Base-by-base conservation (phyloP, 352 stramenopile genomes). In the Phytopythium mirpurense region DNA sequence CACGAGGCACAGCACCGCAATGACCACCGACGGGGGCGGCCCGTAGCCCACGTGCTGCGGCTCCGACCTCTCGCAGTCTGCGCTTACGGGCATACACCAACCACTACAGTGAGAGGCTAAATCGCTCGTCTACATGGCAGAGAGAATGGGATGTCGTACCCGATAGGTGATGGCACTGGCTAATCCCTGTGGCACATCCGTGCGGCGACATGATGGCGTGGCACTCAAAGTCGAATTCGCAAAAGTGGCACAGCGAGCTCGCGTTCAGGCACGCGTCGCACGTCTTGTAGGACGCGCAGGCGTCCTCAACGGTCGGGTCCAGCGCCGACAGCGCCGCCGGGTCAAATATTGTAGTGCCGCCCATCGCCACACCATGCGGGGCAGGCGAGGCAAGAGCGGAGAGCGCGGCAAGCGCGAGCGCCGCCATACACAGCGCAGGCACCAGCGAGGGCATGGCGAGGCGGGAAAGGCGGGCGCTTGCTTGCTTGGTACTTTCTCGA, bases 31-130 rank as follows among this genome's bases (percentile, higher is more conserved):
- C 16, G 77, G 72, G 9, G 84, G 84, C 6, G 84, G 84, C 0
- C 84, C 82, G 40, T 93, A 95, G 54, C 84, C 84, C 34, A 95
- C 80, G 24, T 85, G 63, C 62, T 95, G 76, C 23, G 84, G 78
- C n/a, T 79, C 51, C 10, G 56, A 15, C n/a, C 84, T 77, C 60
- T 90, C 68, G 56, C 84, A 95, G 48, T 95, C 83, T 88, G 49
- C 41, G 14, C 41, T 6, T 55, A 37, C n/a, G n/a, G n/a, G n/a
- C n/a, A n/a, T n/a, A n/a, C n/a, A n/a, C n/a, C n/a, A n/a, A n/a
- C n/a, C n/a, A n/a, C n/a, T n/a, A n/a, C n/a, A n/a, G n/a, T n/a
- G n/a, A n/a, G n/a, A n/a, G n/a, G n/a, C n/a, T n/a, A n/a, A n/a
- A n/a, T n/a, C n/a, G n/a, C n/a, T n/a, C n/a, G n/a, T n/a, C n/a